A percentile compares a stretch with the other conserved stretches of the same genome.
These are phyloP conservation scores for Microbotryum saponariae DNA, from an alignment of 1,284 basidiomycete genomes.

Conservation along the genomic window DNA sequence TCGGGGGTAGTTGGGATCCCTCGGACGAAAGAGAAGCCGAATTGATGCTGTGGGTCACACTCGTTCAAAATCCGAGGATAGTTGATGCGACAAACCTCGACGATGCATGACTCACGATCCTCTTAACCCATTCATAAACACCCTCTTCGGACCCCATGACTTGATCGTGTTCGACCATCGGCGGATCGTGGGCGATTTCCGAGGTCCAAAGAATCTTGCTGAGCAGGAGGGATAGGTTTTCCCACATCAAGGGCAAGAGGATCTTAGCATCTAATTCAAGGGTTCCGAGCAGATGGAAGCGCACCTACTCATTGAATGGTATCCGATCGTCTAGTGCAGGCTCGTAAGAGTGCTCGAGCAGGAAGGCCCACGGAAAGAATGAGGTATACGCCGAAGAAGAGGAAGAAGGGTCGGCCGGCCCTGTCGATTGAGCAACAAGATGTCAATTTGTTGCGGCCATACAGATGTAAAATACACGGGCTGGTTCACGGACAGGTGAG, in stretches of 20 bases:
- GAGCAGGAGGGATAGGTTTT: not conserved
- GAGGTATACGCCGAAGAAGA: constrained; percentile 46
- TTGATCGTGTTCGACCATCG: constrained; percentile 65
- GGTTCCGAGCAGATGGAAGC: not conserved
- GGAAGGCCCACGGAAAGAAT: constrained; percentile 79
- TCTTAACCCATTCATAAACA: constrained; percentile 70
- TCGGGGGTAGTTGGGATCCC: constrained; percentile 73
- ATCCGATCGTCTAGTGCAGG: constrained; percentile 45
- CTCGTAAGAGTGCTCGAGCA: constrained; percentile 65
- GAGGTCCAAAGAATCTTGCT: constrained; percentile 76
- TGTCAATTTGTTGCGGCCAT: constrained; percentile 11
- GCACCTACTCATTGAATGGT: constrained; percentile 45
- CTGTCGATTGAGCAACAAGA: not conserved
- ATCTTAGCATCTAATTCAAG: constrained; percentile 1
- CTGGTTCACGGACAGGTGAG: constrained; percentile 53
- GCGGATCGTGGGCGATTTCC: constrained; percentile 65
- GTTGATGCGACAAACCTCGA: not conserved
- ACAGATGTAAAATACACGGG: not conserved
- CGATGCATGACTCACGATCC: constrained; percentile 55
- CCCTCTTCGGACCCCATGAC: constrained; percentile 66
- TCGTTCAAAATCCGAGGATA: not conserved
- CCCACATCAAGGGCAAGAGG: not conserved
- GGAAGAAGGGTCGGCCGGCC: constrained; percentile 24
- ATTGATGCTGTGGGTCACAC: constrained; percentile 53
- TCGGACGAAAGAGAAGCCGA: constrained; percentile 80